Evolutionary conservation across 768 basidiomycete genomes (phyloP), one percentile per base, ranked within the genome.

Genomic region (Auriscalpium orientale): DNA sequence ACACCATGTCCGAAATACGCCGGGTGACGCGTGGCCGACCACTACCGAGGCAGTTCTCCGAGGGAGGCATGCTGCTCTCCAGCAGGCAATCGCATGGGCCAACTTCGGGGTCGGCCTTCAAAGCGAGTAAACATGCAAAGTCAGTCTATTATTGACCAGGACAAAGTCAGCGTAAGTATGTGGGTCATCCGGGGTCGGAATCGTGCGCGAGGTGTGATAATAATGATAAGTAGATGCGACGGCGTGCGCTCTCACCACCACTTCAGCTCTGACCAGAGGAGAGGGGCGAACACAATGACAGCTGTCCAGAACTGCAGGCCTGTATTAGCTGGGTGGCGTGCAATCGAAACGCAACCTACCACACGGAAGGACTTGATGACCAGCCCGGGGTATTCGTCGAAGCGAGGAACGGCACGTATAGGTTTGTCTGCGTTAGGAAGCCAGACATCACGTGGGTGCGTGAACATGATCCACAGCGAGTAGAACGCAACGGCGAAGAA

Each of bases 401-500:
- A 54, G 3, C 76, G 62, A 0, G 89, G 80, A 2, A 59, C 66
- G 4, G 67, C 67, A 49, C 74, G 68, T 9, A 68, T 64, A 7
- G 72, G 66, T 56, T 83, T 81, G 44, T 68, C 73, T 40, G 43
- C 37, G 35, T 62, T 62, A 11, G 56, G 56, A 20, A 68, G 38
- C 74, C 70, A 55, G 72, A 67, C 64, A 10, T 71, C 67, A 12
- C 71, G 73, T 46, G 81, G 78, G 54, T 77, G 82, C 9, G 84
- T 86, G 71, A 98, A 94, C 71, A 97, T 78, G 51, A 88, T 76
- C 83, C 86, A 98, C 66, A 98, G 86, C 1, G 94, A 85, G 72
- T 97, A 99, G 61, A 99, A 80, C 0, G 97, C 97, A 61, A 99
- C 97, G 28, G 80, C 74, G 77, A 95, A 99, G 74, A 99, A 99